Percentiles rank a stretch among this genome's conserved stretches.
These are phyloP conservation scores for Puccinia coronata DNA, from an alignment of 1,284 basidiomycete species.

Conservation along the genomic window DNA sequence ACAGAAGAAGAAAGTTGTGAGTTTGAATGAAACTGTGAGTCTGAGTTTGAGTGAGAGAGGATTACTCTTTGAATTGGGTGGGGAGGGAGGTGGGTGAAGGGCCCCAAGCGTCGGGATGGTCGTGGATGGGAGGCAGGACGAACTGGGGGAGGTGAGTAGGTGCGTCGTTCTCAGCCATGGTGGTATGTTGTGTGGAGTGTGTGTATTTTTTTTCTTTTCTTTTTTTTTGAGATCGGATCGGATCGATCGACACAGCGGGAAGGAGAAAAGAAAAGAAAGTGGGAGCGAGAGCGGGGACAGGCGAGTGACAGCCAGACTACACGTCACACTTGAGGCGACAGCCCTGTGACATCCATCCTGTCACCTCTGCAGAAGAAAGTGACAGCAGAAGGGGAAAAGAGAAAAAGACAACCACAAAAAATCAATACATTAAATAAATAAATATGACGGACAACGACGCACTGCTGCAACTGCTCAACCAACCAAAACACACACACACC, in stretches of 20 bases:
- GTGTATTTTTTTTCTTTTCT: neutral
- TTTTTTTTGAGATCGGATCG: neutral
- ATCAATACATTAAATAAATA: too few relatives aligned
- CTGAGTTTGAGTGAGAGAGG: neutral
- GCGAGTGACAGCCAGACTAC: neutral
- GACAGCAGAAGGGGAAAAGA: neutral
- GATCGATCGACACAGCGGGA: neutral
- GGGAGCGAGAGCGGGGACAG: neutral
- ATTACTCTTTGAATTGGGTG: slow-evolving; percentile 36
- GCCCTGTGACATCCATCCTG: neutral
- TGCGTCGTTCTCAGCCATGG: neutral
- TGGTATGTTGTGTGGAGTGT: too few relatives aligned
- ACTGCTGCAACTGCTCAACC: neutral
- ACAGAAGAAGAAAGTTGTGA: too few relatives aligned
- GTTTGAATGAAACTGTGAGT: neutral
- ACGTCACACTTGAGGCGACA: neutral
- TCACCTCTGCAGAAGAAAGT: too few relatives aligned
- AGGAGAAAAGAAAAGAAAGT: neutral
- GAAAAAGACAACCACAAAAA: neutral
- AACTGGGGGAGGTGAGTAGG: slow-evolving; percentile 16
- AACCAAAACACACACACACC: neutral
- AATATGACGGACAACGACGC: neutral
- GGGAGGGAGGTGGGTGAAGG: slow-evolving; percentile 25
- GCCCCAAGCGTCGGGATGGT: slow-evolving; percentile 45
- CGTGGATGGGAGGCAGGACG: slow-evolving; percentile 39